A percentile compares a stretch with the other conserved stretches of the same genome.
phyloP scores from a whole-genome alignment of 2,329 filamentous ascomycete genomes.

The Aspergillus persii region DNA sequence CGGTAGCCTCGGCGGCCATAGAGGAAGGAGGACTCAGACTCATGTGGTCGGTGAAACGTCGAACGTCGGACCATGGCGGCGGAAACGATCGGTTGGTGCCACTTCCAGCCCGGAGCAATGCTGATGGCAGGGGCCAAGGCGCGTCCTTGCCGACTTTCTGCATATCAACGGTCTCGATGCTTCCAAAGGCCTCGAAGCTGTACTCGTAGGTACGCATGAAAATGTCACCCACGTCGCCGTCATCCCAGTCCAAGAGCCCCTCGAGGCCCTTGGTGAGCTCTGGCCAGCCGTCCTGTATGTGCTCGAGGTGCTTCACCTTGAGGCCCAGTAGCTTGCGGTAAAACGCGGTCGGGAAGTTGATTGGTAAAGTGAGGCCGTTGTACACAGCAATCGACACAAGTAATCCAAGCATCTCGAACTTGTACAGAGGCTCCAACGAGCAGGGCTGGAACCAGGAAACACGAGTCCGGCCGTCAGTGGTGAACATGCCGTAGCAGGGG shows the following conservation, averaged over 20 bases:
- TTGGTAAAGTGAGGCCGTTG: constrained; percentile 86
- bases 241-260: constrained; percentile 72
- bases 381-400: constrained; percentile 88
- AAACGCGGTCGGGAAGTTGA: constrained; percentile 81
- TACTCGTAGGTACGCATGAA: constrained; percentile 87
- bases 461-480: constrained; percentile 69
- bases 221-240: constrained; percentile 76
- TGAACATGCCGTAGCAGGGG: constrained; percentile 74
- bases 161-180: constrained; percentile 56
- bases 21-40: constrained; percentile 22
- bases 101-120: constrained; percentile 5
- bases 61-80: constrained; percentile 24
- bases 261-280: constrained; percentile 73
- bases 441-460: constrained; percentile 87
- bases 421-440: constrained; percentile 79
- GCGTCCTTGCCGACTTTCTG: constrained; percentile 39
- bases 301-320: constrained; percentile 66
- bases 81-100: not conserved
- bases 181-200: constrained; percentile 61
- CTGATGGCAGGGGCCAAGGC: constrained; percentile 30
- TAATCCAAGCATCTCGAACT: constrained; percentile 84
- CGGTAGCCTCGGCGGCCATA: constrained; percentile 19
- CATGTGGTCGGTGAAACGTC: constrained; percentile 18
- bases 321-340: constrained; percentile 76
- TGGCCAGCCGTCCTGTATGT: constrained; percentile 86